These are phyloP conservation scores for Aureoboletus auriporus DNA, from an alignment of 768 basidiomycete species.

Conservation along the genomic window DNA sequence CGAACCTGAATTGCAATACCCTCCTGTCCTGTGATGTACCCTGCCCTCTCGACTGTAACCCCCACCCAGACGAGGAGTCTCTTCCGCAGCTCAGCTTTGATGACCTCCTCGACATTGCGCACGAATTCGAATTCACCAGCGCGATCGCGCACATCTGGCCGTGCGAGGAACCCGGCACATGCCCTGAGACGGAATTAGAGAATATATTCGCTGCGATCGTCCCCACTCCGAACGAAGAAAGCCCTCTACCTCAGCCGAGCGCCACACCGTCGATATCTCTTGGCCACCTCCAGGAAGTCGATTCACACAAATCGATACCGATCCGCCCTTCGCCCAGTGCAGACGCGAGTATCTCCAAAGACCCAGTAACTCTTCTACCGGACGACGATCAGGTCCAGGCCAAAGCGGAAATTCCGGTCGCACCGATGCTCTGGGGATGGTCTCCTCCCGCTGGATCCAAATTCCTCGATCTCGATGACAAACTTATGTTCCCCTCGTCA, in stretches of 20 bases:
- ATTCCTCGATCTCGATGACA: slow-evolving; percentile 22
- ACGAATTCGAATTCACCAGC: slow-evolving; percentile 25
- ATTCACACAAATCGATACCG: not conserved
- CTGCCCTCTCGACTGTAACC: not conserved
- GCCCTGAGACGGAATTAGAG: slow-evolving; percentile 12
- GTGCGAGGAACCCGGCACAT: slow-evolving; percentile 9
- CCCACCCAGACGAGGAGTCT: slow-evolving; percentile 1
- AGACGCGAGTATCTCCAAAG: not conserved
- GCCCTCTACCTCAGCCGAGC: not conserved
- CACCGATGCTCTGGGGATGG: slow-evolving; percentile 21
- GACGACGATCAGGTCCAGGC: slow-evolving; percentile 1
- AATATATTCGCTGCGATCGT: slow-evolving; percentile 15
- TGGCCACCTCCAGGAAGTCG: not conserved
- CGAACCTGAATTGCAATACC: slow-evolving; percentile 6
- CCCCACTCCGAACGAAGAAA: slow-evolving; percentile 3
- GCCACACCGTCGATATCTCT: not conserved
- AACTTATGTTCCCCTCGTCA: slow-evolving; percentile 9
- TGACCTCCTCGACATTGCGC: slow-evolving; percentile 27
- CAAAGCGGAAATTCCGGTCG: not conserved
- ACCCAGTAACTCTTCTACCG: not conserved
- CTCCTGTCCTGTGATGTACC: slow-evolving; percentile 7
- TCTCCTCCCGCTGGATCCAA: slow-evolving; percentile 22
- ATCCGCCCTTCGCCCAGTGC: not conserved
- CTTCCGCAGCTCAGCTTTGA: slow-evolving; percentile 18
- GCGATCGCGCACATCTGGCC: slow-evolving; percentile 20